Evolutionary conservation across 179 eudicot genomes (phyloP).

Genomic region (Vitellaria paradoxa): DNA sequence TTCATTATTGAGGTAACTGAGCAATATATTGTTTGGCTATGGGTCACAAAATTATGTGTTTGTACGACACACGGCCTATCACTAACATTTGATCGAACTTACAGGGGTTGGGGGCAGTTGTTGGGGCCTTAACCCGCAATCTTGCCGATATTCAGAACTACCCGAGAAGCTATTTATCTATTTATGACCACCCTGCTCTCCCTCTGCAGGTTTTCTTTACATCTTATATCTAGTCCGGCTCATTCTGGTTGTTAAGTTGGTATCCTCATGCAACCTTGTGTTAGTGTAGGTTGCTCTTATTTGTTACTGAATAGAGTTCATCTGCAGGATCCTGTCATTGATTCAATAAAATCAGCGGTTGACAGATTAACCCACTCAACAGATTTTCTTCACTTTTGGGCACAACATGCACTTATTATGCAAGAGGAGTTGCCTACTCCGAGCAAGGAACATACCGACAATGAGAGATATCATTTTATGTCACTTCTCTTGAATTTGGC

Average conservation of each 20-base stretch:
- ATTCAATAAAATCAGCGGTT: slow-evolving; percentile 60
- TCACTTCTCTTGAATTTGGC: slow-evolving; percentile 67
- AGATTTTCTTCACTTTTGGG: slow-evolving; percentile 62
- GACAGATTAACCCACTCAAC: slow-evolving; percentile 68
- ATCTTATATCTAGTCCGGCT: not conserved
- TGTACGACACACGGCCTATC: slow-evolving; percentile 13
- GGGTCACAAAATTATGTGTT: not conserved
- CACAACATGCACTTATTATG: slow-evolving; percentile 72
- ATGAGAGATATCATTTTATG: slow-evolving; percentile 62
- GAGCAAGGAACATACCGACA: slow-evolving; percentile 47
- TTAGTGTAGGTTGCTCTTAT: not conserved
- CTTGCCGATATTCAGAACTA: slow-evolving; percentile 77
- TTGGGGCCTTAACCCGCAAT: slow-evolving; percentile 82
- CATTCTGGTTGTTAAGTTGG: slow-evolving; percentile 7
- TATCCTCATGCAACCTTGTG: not conserved
- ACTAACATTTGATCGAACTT: slow-evolving; percentile 16
- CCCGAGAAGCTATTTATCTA: slow-evolving; percentile 79
- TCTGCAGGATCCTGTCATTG: slow-evolving; percentile 73
- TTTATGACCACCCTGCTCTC: slow-evolving; percentile 69
- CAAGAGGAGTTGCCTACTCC: slow-evolving; percentile 58
- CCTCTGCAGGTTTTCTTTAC: slow-evolving; percentile 52
- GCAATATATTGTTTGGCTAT: not conserved
- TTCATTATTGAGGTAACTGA: not conserved
- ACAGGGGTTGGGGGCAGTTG: slow-evolving; percentile 91
- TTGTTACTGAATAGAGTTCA: slow-evolving; percentile 15